These are phyloP conservation scores for Paracoccidioides brasiliensis DNA, from an alignment of 2,329 filamentous ascomycete genomes.

Conservation along the genomic window DNA sequence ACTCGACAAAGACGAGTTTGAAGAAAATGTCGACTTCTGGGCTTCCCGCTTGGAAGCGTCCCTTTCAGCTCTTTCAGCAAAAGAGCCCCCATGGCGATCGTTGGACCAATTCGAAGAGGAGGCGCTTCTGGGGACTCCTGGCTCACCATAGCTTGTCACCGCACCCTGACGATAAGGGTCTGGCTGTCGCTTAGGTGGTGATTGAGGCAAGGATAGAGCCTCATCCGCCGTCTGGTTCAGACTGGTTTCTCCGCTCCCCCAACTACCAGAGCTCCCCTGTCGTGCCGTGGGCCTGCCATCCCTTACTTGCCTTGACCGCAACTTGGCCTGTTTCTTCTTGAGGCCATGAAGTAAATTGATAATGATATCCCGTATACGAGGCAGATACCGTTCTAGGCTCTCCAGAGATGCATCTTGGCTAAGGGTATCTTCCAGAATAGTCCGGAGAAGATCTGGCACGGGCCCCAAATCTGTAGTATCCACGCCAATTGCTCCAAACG, in stretches of 20 bases:
- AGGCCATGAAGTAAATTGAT: slow-evolving; percentile 92
- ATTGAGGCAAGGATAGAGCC: slow-evolving; percentile 16
- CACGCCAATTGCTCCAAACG: slow-evolving; percentile 92
- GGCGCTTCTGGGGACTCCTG: slow-evolving; percentile 12
- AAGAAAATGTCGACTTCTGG: slow-evolving; percentile 21
- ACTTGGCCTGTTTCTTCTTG: slow-evolving; percentile 90
- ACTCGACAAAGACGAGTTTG: slow-evolving; percentile 41
- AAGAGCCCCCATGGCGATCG: slow-evolving; percentile 20
- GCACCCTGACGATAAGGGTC: slow-evolving; percentile 25
- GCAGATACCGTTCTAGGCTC: slow-evolving; percentile 85
- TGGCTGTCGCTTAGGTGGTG: slow-evolving; percentile 22
- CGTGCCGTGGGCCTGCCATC: slow-evolving; percentile 29
- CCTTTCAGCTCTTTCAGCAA: slow-evolving; percentile 27
- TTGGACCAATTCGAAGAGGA: slow-evolving; percentile 18
- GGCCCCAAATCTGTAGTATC: slow-evolving; percentile 90
- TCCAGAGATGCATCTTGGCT: slow-evolving; percentile 92
- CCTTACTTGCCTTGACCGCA: slow-evolving; percentile 46
- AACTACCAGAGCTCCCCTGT: slow-evolving; percentile 37
- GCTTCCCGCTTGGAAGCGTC: slow-evolving; percentile 28
- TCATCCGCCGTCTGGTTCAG: slow-evolving; percentile 36
- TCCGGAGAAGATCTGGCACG: slow-evolving; percentile 78
- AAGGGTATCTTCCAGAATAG: slow-evolving; percentile 86
- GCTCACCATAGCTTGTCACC: slow-evolving; percentile 25
- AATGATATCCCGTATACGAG: slow-evolving; percentile 93
- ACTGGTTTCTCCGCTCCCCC: slow-evolving; percentile 30